phyloP scores from a whole-genome alignment of 2,329 filamentous ascomycete species.

The Dryadomyces sulphureus region DNA sequence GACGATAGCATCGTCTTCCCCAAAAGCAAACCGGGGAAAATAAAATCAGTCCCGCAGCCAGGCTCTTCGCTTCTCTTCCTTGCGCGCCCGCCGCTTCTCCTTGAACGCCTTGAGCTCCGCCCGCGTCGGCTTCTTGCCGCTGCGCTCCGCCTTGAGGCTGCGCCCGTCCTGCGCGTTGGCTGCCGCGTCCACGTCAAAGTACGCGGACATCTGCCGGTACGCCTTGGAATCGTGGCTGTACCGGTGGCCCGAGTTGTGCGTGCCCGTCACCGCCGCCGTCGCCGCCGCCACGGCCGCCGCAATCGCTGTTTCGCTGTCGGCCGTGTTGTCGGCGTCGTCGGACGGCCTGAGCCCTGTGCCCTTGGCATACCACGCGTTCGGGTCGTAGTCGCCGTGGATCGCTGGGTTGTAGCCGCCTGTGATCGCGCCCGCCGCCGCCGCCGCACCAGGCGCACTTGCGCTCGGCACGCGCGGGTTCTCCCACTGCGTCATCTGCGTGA shows the following conservation, averaged over 20 bases:
- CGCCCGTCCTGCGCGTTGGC: constrained; percentile 82
- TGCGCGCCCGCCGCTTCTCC: constrained; percentile 74
- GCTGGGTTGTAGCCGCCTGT: constrained; percentile 79
- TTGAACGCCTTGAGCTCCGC: constrained; percentile 82
- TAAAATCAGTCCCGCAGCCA: constrained; percentile 66
- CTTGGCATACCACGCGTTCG: constrained; percentile 84
- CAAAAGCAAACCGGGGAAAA: no score
- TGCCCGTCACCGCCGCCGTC: constrained; percentile 47
- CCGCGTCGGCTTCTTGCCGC: constrained; percentile 70
- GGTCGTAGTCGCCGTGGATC: constrained; percentile 93
- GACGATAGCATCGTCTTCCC: no score
- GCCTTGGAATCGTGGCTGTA: constrained; percentile 83
- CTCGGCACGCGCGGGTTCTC: constrained; percentile 64
- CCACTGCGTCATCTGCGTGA: constrained; percentile 64
- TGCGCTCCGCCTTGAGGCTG: constrained; percentile 81
- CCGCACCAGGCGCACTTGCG: no score
- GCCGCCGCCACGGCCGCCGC: constrained; percentile 22
- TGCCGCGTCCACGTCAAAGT: constrained; percentile 89
- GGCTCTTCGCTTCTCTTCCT: constrained; percentile 85
- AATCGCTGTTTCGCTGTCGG: neutral
- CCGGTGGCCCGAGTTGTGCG: constrained; percentile 56
- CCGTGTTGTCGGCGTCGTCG: constrained; percentile 14
- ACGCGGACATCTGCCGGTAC: constrained; percentile 77
- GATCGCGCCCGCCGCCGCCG: neutral
- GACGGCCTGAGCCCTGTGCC: constrained; percentile 11